Base-by-base conservation (phyloP, 1,139 yeast species). In the Diutina pseudorugosa region DNA sequence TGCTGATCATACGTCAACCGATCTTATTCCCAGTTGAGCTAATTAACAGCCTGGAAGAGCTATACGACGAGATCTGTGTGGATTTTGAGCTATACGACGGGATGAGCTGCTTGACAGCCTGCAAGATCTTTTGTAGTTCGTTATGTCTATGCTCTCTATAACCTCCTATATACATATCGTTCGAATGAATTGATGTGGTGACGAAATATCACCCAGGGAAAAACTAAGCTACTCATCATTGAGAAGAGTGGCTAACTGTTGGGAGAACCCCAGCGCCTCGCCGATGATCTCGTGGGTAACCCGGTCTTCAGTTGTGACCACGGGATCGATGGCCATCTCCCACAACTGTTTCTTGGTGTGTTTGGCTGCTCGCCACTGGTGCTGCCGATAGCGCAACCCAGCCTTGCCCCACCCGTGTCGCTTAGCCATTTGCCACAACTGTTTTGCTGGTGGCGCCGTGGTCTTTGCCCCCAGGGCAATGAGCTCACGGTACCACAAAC, bases 401-500 rank as follows among this genome's bases (percentile, higher is more conserved):
- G 18, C 21, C 19, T 25, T 27, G 12, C 40, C 19, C 49, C 49
- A 45, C 11, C 21, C 27, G 8, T 27, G 57, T 53, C 69, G 69
- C 36, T 69, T 61, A 1, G 76, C 76, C 1, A 73, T 71, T 42
- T 55, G 55, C 54, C 65, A 68, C 1, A 74, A 54, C n/a, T 66
- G 61, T 41, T 62, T 66, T 30, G 70, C 65, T 1, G 69, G 66
- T 1, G 52, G 52, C 0, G 68, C 64, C 0, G 61, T 62, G 8
- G 73, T 61, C 40, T 57, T 58, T 4, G 70, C 70, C 1, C 75
- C 76, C 53, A 65, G 62, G 25, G 60, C 62, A 3, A 68, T 65
- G 45, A 74, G 56, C 44, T 71, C 63, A n/a, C 65, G 60, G 57
- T 71, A 73, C 78, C 78, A 74, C 14, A 62, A 51, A 52, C 67